Percentiles rank a stretch among this genome's conserved stretches.
These are phyloP conservation scores for Clitocybe nebularis DNA, from an alignment of 1,284 basidiomycete genomes.

Conservation along the genomic window DNA sequence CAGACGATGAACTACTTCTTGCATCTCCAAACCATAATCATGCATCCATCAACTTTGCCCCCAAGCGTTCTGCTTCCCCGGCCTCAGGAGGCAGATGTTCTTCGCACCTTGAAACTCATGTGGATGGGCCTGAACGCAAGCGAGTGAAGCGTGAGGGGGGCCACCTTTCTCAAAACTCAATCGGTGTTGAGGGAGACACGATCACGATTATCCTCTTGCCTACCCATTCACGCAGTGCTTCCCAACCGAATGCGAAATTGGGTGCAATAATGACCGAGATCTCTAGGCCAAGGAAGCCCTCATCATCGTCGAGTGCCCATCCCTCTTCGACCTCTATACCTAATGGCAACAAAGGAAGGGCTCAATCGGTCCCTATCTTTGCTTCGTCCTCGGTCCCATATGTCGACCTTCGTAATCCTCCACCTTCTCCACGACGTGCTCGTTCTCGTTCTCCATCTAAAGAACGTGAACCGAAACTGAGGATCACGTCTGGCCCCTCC, in stretches of 20 bases:
- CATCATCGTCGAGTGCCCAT: conserved; percentile 21
- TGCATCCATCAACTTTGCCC: conserved; percentile 8
- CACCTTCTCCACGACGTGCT: conserved; percentile 34
- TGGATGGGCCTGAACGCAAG: conserved; percentile 31
- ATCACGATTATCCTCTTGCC: conserved; percentile 13
- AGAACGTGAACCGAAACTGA: conserved; percentile 29
- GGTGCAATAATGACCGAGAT: background rate
- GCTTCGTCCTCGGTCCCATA: conserved; percentile 28
- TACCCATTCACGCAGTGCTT: conserved; percentile 30
- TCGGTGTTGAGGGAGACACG: conserved; percentile 11
- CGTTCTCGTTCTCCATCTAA: conserved; percentile 40
- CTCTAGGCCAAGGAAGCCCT: background rate
- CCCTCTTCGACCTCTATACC: conserved; percentile 18
- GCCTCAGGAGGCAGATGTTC: conserved; percentile 26
- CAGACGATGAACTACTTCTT: conserved; percentile 37
- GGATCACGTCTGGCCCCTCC: conserved; percentile 21
- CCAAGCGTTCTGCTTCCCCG: conserved; percentile 41
- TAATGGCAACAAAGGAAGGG: conserved; percentile 30
- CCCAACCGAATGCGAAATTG: conserved; percentile 26
- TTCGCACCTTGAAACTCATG: conserved; percentile 19
- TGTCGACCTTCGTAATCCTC: conserved; percentile 40
- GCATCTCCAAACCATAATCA: conserved; percentile 29
- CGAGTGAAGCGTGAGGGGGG: conserved; percentile 34
- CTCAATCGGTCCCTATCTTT: conserved; percentile 42
- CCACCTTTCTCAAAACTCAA: too few species aligned